phyloP scores from a whole-genome alignment of 805 yeast genomes.

The Diddensiella caesifluorescens region DNA sequence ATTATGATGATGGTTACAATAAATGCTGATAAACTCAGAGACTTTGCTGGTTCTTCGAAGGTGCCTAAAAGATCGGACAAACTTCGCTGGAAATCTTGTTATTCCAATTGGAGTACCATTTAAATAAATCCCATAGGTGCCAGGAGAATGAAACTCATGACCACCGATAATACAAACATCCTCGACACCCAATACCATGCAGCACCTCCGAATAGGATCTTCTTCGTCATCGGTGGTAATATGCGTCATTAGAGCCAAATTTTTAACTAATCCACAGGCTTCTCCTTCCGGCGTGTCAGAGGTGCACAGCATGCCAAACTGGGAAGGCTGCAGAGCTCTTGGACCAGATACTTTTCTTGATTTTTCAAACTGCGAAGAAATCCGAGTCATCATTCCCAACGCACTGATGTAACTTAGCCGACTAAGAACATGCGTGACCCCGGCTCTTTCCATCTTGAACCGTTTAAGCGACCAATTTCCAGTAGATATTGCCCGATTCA shows the following conservation, averaged over 20 bases:
- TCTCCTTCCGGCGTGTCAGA: slow-evolving; percentile 99
- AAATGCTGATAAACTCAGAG: slow-evolving; percentile 86
- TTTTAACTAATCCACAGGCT: slow-evolving; percentile 97
- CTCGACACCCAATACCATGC: slow-evolving; percentile 85
- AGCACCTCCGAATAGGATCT: slow-evolving; percentile 71
- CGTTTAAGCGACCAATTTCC: slow-evolving; percentile 99
- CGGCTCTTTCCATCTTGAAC: slow-evolving; percentile 99
- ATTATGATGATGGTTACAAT: slow-evolving; percentile 79
- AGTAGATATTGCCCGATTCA: slow-evolving; percentile 94
- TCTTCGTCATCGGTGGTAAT: slow-evolving; percentile 98
- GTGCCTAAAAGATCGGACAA: slow-evolving; percentile 70
- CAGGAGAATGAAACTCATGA: slow-evolving; percentile 66
- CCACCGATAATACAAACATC: slow-evolving; percentile 77
- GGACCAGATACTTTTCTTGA: slow-evolving; percentile 98
- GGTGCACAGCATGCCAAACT: slow-evolving; percentile 97
- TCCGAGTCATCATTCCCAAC: slow-evolving; percentile 98
- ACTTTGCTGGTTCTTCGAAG: slow-evolving; percentile 80
- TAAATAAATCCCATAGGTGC: slow-evolving; percentile 79
- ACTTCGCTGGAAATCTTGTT: slow-evolving; percentile 78
- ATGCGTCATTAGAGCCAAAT: slow-evolving; percentile 96
- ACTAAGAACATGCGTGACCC: slow-evolving; percentile 94
- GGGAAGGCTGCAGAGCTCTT: slow-evolving; percentile 97
- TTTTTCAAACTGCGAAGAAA: slow-evolving; percentile 97
- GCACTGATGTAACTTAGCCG: slow-evolving; percentile 91
- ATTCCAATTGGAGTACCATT: slow-evolving; percentile 95